phyloP scores from a whole-genome alignment of 441 rosid species.

The Aleurites moluccanus region DNA sequence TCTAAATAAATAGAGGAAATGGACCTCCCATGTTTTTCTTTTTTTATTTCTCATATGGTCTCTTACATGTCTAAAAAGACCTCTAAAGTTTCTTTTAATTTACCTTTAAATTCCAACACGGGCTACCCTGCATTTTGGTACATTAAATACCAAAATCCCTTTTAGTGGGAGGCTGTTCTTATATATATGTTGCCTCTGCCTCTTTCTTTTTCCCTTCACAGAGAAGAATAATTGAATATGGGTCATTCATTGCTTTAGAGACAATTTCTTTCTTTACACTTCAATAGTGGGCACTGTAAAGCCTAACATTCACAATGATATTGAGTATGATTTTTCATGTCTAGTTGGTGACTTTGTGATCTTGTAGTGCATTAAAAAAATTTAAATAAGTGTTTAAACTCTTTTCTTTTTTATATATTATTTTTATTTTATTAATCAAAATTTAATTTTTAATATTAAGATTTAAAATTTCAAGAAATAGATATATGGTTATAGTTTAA shows the following conservation, averaged over 20 bases:
- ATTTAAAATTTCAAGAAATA: too few species aligned
- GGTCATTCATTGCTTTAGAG: neutral
- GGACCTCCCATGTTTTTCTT: constrained; percentile 31
- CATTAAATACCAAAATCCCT: too few species aligned
- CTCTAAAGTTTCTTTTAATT: neutral
- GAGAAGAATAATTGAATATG: neutral
- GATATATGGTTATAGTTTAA: too few species aligned
- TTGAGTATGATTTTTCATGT: neutral
- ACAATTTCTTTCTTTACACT: neutral
- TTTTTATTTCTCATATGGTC: constrained; percentile 14
- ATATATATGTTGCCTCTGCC: neutral
- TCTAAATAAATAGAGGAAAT: constrained; percentile 2
- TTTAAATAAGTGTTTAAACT: too few species aligned
- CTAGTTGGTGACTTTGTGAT: neutral
- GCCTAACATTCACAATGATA: neutral
- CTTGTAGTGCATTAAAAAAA: too few species aligned
- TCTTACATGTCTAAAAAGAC: constrained; percentile 6
- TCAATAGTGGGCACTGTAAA: neutral
- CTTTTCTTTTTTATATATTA: too few species aligned
- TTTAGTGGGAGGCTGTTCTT: too few species aligned
- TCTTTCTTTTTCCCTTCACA: neutral
- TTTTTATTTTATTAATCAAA: too few species aligned
- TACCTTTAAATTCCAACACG: too few species aligned
- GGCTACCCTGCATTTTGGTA: too few species aligned
- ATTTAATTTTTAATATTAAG: too few species aligned